Base-by-base conservation (phyloP, 2,329 filamentous ascomycete genomes). In the Neonectria sp. region DNA sequence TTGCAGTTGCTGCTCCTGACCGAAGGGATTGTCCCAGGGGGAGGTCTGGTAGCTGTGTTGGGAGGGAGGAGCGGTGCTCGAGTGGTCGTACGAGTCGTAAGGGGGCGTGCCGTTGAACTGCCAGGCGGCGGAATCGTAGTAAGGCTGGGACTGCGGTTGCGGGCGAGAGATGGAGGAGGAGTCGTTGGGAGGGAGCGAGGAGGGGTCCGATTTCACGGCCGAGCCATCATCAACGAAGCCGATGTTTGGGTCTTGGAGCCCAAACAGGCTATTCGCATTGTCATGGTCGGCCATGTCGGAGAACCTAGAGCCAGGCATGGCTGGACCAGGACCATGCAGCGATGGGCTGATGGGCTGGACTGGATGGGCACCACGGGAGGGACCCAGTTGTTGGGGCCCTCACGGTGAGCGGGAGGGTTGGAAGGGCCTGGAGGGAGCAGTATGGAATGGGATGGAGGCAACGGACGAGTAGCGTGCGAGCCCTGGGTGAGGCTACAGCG, bases 31-130 rank as follows among this genome's bases (percentile, higher is more conserved):
- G 51, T 78, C 73, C 81, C 81, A 82, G 58, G 80, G 68, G 68
- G 78, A 71, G 51, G 78, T 71, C 63, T 79, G 73, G 68, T 80
- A 80, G 68, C 75, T 71, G 62, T 79, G 70, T 65, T 76, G 75
- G 64, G 76, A 59, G 66, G 80, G 69, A 72, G 81, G 75, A 75
- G 80, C 71, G 67, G 77, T 79, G 75, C 72, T 79, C 76, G 73
- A 80, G 71, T 78, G 75, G 78, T 83, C 80, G 78, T 82, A 85
- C 60, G 81, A 79, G 72, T 84, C 82, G 79, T 84, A 86, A 52
- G 84, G 83, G 68, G 85, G 82, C 13, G 82, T 82, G 75, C 83
- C 82, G 67, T 83, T 82, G 71, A 86, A 87, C 70, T 80, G 76
- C 86, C 86, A 89, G 77, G 77, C 81, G 68, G 84, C 76, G 60